Evolutionary conservation across 73 alveolate genomes (phyloP).

Genomic region (Blepharisma stoltei): DNA sequence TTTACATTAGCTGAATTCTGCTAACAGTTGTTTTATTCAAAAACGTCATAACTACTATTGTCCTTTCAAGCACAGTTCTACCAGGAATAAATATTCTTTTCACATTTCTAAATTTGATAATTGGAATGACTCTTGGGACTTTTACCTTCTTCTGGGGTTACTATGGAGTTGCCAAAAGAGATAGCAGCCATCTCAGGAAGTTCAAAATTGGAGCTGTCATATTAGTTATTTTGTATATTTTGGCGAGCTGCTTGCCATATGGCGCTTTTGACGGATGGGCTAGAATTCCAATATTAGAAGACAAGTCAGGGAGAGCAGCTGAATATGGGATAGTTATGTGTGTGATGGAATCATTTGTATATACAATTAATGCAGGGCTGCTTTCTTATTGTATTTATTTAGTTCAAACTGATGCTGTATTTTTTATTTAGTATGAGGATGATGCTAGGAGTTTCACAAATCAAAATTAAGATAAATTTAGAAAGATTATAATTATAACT

Average conservation of each 20-base stretch:
- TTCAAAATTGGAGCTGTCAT: conserved; percentile 3
- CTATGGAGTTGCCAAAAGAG: conserved; percentile 32
- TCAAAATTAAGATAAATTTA: no score
- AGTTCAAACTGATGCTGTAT: conserved; percentile 18
- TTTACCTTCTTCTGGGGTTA: conserved; percentile 2
- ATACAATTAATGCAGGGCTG: background rate
- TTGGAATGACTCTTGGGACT: conserved; percentile 17
- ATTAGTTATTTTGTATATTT: background rate
- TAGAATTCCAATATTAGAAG: background rate
- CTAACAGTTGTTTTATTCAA: background rate
- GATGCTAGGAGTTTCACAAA: no score
- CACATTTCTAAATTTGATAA: conserved; percentile 7
- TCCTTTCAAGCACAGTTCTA: background rate
- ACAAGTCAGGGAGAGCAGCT: background rate
- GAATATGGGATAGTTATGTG: conserved; percentile 23
- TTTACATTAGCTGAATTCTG: conserved; percentile 2
- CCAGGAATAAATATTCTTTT: background rate
- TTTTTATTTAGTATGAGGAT: conserved; percentile 11
- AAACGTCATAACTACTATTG: conserved; percentile 23
- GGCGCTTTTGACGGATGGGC: conserved; percentile 31
- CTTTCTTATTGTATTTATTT: background rate
- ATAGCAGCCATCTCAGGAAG: background rate
- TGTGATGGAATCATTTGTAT: conserved; percentile 13
- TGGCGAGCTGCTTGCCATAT: background rate
- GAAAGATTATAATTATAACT: no score